Evolutionary conservation across 129 eudicot species (phyloP).

Genomic region (Lactuca saligna): DNA sequence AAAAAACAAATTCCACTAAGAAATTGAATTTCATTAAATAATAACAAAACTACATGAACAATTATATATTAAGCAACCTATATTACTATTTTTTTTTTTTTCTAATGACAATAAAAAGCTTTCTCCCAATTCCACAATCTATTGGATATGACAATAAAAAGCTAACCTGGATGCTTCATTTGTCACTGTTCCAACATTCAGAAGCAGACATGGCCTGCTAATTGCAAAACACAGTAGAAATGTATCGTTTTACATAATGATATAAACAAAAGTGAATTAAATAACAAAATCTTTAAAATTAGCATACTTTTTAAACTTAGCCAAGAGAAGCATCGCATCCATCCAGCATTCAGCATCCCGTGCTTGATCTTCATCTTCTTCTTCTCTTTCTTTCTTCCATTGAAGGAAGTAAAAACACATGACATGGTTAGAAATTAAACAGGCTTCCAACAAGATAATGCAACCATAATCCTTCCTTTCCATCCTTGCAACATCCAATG

Average conservation of each 20-base stretch:
- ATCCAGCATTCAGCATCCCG: too few relatives aligned
- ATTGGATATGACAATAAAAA: conserved; percentile 5
- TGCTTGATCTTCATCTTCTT: too few relatives aligned
- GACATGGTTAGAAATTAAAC: conserved; percentile 9
- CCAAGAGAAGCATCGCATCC: too few relatives aligned
- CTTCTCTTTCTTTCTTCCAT: too few relatives aligned
- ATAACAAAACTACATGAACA: not conserved
- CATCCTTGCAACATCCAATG: conserved; percentile 82
- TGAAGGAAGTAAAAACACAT: too few relatives aligned
- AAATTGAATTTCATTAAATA: conserved; percentile 1
- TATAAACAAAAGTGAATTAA: not conserved
- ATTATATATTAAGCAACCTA: not conserved
- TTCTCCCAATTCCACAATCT: conserved; percentile 12
- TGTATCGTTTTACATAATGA: not conserved
- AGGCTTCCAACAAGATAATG: conserved; percentile 60
- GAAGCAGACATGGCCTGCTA: conserved; percentile 31
- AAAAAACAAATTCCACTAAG: not conserved
- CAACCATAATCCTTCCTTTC: conserved; percentile 72
- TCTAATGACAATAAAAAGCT: conserved; percentile 1
- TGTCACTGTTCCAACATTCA: conserved; percentile 25
- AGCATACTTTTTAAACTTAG: conserved; percentile 22
- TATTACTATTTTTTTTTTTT: conserved; percentile 3
- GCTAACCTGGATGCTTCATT: conserved; percentile 29
- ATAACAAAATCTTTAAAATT: conserved; percentile 8
- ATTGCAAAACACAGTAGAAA: conserved; percentile 15